A percentile compares a stretch with the other conserved stretches of the same genome.
These are phyloP conservation scores for Aspergillus vadensis DNA, from an alignment of 2,329 filamentous ascomycete species.

Conservation along the genomic window DNA sequence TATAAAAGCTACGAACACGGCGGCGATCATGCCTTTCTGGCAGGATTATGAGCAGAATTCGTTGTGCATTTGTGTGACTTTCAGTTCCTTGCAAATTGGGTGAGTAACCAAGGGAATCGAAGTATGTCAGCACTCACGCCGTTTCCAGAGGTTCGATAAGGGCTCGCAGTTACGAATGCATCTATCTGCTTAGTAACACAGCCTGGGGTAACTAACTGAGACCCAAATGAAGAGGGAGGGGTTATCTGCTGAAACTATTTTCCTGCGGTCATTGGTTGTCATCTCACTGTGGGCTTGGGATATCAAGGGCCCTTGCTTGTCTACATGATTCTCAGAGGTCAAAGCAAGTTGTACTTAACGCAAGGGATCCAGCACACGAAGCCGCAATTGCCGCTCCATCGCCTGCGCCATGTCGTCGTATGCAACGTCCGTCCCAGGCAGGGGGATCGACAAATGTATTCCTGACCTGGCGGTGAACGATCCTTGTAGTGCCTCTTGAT, in stretches of 20 bases:
- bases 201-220: neutral
- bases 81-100: neutral
- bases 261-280: neutral
- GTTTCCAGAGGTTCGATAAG: constrained; percentile 1
- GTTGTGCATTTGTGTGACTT: neutral
- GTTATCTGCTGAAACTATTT: neutral
- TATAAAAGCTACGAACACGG: neutral
- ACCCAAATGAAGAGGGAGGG: neutral
- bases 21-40: neutral
- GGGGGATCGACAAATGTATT: constrained; percentile 4
- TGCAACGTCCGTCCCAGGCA: constrained; percentile 3
- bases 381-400: constrained; percentile 3
- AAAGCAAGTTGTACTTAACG: constrained; percentile 1
- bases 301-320: neutral
- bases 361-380: constrained; percentile 4
- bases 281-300: neutral
- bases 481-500: constrained; percentile 3
- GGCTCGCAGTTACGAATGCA: neutral
- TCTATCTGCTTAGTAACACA: constrained; percentile 3
- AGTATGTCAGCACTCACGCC: constrained; percentile 2
- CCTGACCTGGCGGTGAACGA: constrained; percentile 1
- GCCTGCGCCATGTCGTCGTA: constrained; percentile 1
- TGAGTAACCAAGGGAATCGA: neutral
- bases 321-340: neutral
- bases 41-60: neutral